A percentile compares a stretch with the other conserved stretches of the same genome.
Conservation (phyloP, 106 monocot genomes). For the Triglochin maritima region DNA sequence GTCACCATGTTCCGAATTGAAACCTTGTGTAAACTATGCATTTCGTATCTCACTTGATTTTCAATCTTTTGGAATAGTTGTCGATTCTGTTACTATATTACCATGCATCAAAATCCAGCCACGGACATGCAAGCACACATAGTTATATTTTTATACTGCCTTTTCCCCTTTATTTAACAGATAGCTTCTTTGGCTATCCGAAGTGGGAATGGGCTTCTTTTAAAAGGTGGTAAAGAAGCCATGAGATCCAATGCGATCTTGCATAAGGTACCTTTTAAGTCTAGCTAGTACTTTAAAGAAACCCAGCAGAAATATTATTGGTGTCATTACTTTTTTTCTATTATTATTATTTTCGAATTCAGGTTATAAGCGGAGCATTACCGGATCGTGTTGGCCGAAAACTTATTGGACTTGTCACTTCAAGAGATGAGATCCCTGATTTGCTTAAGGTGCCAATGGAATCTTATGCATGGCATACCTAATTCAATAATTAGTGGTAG, state of each 20-base stretch:
- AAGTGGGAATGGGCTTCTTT: slow-evolving; percentile 95
- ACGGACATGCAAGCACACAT: too few species aligned
- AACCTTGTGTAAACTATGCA: too few species aligned
- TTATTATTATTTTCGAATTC: background rate
- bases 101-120: too few species aligned
- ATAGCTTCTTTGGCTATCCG: slow-evolving; percentile 92
- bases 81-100: too few species aligned
- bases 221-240: slow-evolving; percentile 98
- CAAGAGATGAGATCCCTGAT: slow-evolving; percentile 91
- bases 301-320: background rate
- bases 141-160: background rate
- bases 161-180: slow-evolving; percentile 23
- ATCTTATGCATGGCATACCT: too few species aligned
- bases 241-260: slow-evolving; percentile 80
- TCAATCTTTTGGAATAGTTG: too few species aligned
- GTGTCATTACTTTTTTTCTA: background rate
- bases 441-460: slow-evolving; percentile 59
- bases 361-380: slow-evolving; percentile 78
- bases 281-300: background rate
- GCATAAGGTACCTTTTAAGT: slow-evolving; percentile 60
- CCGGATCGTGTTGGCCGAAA: slow-evolving; percentile 55
- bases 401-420: slow-evolving; percentile 81
- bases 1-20: too few species aligned
- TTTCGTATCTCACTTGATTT: too few species aligned
- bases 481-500: too few species aligned